Base-by-base conservation (phyloP, 257 asterid species). In the Voacanga thouarsii region DNA sequence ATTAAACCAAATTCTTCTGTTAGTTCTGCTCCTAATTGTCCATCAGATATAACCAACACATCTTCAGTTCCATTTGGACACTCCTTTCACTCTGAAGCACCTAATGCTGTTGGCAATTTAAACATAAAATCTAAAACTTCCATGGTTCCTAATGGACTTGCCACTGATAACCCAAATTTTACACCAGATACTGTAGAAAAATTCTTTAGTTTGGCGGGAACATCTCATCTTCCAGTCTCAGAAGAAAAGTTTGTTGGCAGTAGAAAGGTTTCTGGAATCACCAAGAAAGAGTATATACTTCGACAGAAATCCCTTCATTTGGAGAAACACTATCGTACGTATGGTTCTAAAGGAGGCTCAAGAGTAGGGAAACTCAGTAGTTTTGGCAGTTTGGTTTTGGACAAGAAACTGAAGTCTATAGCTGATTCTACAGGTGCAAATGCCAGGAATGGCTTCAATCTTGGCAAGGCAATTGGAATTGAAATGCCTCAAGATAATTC, bases 251-350 rank as follows among this genome's bases (percentile, higher is more conserved):
- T 88, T 85, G 86, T 87, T 39, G 89, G 89, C 21, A 85, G 89
- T 80, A 85, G 91, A 82, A 92, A 92, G 80, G 86, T 86, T 75
- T 92, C 93, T 61, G 96, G 93, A 55, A 87, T 90, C 81, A 82
- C 94, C 23, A 93, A 89, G 84, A 88, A 92, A 86, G 98, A 93
- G 71, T 85, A 86, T 79, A 84, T 89, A 76, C 88, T 90, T 74
- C 87, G 96, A 57, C 98, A 92, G 66, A 90, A 92, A 81, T 89
- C 96, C 19, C 84, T 86, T 85, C 92, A 86, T 77, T 85, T 88
- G 85, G 98, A 93, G 83, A 93, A 90, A 78, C 95, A 89, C 77
- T 84, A 84, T 78, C 93, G 94, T 30, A 78, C 91, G 4, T 82
- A 84, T 57, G 89, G 97, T 76, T 86, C 96, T 65, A 93, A 90